A percentile compares a stretch with the other conserved stretches of the same genome.
Conservation (phyloP, 305 asterid genomes). For the Fraxinus sp. region DNA sequence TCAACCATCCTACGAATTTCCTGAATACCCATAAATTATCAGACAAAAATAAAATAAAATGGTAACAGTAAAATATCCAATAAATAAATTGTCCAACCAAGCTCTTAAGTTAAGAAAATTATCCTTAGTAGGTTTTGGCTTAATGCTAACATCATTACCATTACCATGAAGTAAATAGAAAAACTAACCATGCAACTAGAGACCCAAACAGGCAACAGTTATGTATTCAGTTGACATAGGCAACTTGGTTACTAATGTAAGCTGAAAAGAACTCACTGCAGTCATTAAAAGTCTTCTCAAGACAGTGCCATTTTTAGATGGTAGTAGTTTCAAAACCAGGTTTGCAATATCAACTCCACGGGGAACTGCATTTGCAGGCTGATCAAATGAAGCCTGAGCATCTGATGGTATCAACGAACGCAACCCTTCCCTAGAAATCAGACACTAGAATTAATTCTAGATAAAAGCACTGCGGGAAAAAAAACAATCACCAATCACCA, state of each 20-base stretch:
- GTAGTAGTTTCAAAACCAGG: slow-evolving; percentile 67
- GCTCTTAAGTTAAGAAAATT: background rate
- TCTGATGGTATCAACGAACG: slow-evolving; percentile 44
- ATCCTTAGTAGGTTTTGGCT: background rate
- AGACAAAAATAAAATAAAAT: background rate
- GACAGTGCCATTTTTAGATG: slow-evolving; percentile 78
- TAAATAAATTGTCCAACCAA: background rate
- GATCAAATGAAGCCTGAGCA: slow-evolving; percentile 43
- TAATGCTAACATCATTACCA: slow-evolving; percentile 6
- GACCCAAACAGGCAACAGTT: slow-evolving; percentile 19
- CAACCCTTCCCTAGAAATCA: slow-evolving; percentile 62
- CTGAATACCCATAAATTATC: background rate
- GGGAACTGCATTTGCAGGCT: slow-evolving; percentile 39
- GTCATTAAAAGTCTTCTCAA: slow-evolving; percentile 84
- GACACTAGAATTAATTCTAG: slow-evolving; percentile 19
- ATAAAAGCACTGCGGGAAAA: background rate
- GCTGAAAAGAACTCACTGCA: slow-evolving; percentile 56
- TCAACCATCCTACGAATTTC: background rate
- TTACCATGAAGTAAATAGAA: background rate
- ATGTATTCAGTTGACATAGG: background rate
- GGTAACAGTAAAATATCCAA: background rate
- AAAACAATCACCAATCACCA: background rate
- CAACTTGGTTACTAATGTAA: background rate
- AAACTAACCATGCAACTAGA: slow-evolving; percentile 1
- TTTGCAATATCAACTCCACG: slow-evolving; percentile 59